Percentiles rank a stretch among this genome's conserved stretches.
These are phyloP conservation scores for Malassezia dermatis DNA, from an alignment of 1,284 basidiomycete genomes.

Conservation along the genomic window DNA sequence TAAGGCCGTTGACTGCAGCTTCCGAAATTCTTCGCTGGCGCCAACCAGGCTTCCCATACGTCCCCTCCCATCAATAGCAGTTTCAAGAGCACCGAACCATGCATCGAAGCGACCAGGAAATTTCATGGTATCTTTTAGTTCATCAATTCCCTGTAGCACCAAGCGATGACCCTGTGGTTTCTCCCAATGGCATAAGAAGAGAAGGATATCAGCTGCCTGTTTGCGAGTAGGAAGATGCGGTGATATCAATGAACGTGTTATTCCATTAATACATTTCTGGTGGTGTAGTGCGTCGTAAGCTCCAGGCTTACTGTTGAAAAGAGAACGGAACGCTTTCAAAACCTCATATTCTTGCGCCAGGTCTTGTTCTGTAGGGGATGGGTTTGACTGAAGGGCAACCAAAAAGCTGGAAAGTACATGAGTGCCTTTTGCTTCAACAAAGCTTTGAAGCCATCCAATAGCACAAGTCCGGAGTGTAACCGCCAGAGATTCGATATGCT, in stretches of 20 bases:
- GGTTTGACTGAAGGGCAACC: constrained; percentile 35
- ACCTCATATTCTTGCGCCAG: constrained; percentile 72
- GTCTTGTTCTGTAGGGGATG: constrained; percentile 54
- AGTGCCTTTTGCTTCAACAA: constrained; percentile 61
- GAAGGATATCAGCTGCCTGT: constrained; percentile 65
- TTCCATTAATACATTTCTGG: constrained; percentile 66
- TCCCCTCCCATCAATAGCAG: constrained; percentile 69
- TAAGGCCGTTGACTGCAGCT: constrained; percentile 49
- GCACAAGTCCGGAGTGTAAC: constrained; percentile 61
- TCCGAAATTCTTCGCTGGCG: constrained; percentile 75
- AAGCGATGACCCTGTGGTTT: constrained; percentile 51
- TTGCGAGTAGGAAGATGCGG: constrained; percentile 71
- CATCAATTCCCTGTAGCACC: constrained; percentile 52
- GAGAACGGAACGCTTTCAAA: constrained; percentile 73
- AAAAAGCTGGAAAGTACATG: constrained; percentile 64
- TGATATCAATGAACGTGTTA: constrained; percentile 74
- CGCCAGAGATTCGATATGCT: constrained; percentile 65
- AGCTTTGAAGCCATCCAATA: constrained; percentile 47
- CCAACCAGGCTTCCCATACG: constrained; percentile 92
- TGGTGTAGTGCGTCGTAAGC: constrained; percentile 69
- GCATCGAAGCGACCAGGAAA: constrained; percentile 60
- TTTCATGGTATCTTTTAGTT: constrained; percentile 29
- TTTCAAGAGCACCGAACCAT: constrained; percentile 79
- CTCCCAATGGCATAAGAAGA: constrained; percentile 53
- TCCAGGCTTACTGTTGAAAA: constrained; percentile 68